phyloP scores from a whole-genome alignment of 257 asterid species.

The Solanum pennellii region DNA sequence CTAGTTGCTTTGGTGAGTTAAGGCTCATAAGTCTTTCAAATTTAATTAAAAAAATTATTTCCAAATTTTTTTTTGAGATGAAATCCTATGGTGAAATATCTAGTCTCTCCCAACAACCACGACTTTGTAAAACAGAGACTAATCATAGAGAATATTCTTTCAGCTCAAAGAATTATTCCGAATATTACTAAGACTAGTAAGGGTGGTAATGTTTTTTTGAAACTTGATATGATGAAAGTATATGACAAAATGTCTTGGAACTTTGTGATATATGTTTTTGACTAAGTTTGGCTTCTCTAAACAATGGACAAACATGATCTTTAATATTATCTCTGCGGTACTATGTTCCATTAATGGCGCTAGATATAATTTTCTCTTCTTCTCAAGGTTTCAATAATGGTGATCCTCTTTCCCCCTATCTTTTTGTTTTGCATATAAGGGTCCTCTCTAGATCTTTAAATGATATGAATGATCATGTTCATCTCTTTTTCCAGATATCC shows the following conservation, averaged over 20 bases:
- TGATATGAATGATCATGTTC: too few relatives aligned
- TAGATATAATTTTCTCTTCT: too few relatives aligned
- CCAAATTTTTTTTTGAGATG: neutral
- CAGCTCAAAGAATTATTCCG: neutral
- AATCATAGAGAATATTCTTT: neutral
- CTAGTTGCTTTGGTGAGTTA: too few relatives aligned
- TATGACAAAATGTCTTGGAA: neutral
- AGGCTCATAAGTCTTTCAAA: neutral
- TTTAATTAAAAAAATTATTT: too few relatives aligned
- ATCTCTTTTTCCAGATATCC: too few relatives aligned
- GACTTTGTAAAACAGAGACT: neutral
- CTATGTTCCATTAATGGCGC: too few relatives aligned
- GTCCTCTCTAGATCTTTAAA: too few relatives aligned
- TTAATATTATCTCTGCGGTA: neutral
- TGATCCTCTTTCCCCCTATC: too few relatives aligned
- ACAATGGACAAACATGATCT: neutral
- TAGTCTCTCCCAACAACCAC: neutral
- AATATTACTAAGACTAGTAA: neutral
- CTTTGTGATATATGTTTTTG: neutral
- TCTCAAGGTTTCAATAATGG: too few relatives aligned
- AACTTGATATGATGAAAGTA: neutral
- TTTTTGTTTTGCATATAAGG: too few relatives aligned
- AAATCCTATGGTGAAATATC: neutral
- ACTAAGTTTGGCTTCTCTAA: neutral
- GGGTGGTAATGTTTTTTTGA: neutral